A percentile compares a stretch with the other conserved stretches of the same genome.
These are phyloP conservation scores for Colletotrichum costaricense DNA, from an alignment of 2,329 filamentous ascomycete genomes.

Conservation along the genomic window DNA sequence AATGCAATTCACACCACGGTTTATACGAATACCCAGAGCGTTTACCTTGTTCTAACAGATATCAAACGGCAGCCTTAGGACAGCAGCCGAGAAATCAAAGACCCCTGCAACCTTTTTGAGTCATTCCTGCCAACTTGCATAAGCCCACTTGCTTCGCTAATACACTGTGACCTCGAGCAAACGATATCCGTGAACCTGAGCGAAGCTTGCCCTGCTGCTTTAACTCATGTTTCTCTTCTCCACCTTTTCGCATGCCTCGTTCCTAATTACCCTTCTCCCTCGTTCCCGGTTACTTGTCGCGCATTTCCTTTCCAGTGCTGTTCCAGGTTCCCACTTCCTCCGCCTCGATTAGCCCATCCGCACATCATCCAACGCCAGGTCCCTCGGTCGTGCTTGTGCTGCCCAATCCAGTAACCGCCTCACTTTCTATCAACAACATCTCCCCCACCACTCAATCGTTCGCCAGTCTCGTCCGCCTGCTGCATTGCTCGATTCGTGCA, in stretches of 20 bases:
- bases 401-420: constrained; percentile 35
- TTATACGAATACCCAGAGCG: background rate
- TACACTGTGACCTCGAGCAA: background rate
- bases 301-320: background rate
- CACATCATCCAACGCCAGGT: constrained; percentile 14
- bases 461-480: constrained; percentile 24
- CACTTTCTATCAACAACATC: constrained; percentile 36
- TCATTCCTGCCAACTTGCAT: constrained; percentile 24
- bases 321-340: constrained; percentile 2
- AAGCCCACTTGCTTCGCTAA: background rate
- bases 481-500: constrained; percentile 5
- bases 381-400: constrained; percentile 23
- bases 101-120: constrained; percentile 20
- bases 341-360: constrained; percentile 11
- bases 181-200: background rate
- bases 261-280: background rate
- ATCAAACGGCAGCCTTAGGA: constrained; percentile 2
- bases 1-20: background rate
- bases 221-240: constrained; percentile 5
- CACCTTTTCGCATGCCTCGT: constrained; percentile 17
- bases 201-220: background rate
- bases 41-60: background rate
- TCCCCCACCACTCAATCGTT: constrained; percentile 23
- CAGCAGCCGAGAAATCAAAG: constrained; percentile 10
- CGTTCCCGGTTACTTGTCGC: background rate